Evolutionary conservation across 176 grass and related monocot species (phyloP).

Genomic region (Canna indica): DNA sequence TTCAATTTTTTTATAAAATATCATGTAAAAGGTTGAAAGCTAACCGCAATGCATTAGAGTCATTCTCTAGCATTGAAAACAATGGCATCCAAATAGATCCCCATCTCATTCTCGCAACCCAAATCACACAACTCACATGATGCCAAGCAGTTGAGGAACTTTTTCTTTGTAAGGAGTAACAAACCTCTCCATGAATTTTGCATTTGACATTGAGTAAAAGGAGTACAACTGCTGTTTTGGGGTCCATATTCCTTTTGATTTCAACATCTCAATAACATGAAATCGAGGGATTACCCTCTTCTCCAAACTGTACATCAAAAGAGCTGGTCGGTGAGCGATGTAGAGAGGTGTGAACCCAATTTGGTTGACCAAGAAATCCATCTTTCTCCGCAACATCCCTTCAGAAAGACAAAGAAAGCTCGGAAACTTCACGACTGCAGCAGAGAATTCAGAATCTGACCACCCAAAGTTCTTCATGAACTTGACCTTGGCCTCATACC

Average conservation of each 20-base stretch:
- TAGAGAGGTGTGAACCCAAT: not conserved
- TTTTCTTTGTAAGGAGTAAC: not conserved
- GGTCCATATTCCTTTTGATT: constrained; percentile 22
- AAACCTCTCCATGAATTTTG: not conserved
- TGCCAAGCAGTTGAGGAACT: not conserved
- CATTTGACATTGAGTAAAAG: not conserved
- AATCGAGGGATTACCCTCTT: constrained; percentile 26
- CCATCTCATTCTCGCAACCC: too few species aligned
- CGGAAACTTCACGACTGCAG: constrained; percentile 20
- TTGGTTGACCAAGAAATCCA: constrained; percentile 28
- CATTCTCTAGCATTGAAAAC: too few species aligned
- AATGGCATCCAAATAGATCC: too few species aligned
- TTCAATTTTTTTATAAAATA: too few species aligned
- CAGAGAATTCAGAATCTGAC: constrained; percentile 12
- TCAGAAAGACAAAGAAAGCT: constrained; percentile 15
- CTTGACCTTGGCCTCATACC: constrained; percentile 19
- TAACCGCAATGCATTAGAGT: too few species aligned
- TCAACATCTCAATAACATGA: constrained; percentile 30
- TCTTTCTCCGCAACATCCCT: constrained; percentile 14
- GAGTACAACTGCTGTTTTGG: constrained; percentile 19
- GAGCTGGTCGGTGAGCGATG: not conserved
- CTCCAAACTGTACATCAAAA: constrained; percentile 32
- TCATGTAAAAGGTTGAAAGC: too few species aligned
- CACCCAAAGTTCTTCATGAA: not conserved
- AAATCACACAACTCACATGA: not conserved